Conservation (phyloP, 768 basidiomycete species). For the Xerocomus brunneocitrinus region DNA sequence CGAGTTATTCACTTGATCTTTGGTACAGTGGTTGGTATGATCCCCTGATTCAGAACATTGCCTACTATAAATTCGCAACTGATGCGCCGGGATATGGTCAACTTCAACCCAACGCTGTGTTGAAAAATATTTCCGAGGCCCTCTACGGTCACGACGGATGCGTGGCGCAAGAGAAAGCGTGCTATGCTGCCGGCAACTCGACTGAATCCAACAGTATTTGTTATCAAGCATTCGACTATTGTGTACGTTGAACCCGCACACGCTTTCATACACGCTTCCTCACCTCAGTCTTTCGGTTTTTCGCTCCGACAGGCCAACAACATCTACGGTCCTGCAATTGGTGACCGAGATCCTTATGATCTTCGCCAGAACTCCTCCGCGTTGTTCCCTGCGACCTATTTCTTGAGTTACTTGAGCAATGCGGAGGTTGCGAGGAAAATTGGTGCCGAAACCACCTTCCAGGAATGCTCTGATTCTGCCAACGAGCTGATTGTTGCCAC, state of each 20-base stretch:
- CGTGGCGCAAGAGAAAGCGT: slow-evolving; percentile 48
- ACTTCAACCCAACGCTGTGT: slow-evolving; percentile 44
- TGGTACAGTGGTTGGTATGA: slow-evolving; percentile 57
- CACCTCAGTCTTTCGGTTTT: neutral
- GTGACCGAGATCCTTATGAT: slow-evolving; percentile 51
- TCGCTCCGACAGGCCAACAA: slow-evolving; percentile 35
- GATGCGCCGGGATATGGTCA: slow-evolving; percentile 66
- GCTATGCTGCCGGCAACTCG: slow-evolving; percentile 50
- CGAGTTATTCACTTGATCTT: neutral
- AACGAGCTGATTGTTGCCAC: slow-evolving; percentile 41
- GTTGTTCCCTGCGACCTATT: slow-evolving; percentile 50
- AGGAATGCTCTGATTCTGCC: slow-evolving; percentile 50
- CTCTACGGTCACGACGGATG: slow-evolving; percentile 51
- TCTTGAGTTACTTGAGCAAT: slow-evolving; percentile 42
- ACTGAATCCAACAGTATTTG: slow-evolving; percentile 48
- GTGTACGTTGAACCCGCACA: slow-evolving; percentile 38
- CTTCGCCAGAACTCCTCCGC: slow-evolving; percentile 38
- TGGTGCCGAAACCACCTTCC: slow-evolving; percentile 48
- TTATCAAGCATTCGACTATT: slow-evolving; percentile 46
- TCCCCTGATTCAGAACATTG: slow-evolving; percentile 57
- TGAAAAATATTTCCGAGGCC: slow-evolving; percentile 44
- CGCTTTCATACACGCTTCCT: neutral
- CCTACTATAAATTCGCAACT: slow-evolving; percentile 56
- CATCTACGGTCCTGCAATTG: slow-evolving; percentile 48
- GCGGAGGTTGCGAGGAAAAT: slow-evolving; percentile 39